Conservation (phyloP, 1,284 basidiomycete species). For the Tetrapyrgos nigripes region DNA sequence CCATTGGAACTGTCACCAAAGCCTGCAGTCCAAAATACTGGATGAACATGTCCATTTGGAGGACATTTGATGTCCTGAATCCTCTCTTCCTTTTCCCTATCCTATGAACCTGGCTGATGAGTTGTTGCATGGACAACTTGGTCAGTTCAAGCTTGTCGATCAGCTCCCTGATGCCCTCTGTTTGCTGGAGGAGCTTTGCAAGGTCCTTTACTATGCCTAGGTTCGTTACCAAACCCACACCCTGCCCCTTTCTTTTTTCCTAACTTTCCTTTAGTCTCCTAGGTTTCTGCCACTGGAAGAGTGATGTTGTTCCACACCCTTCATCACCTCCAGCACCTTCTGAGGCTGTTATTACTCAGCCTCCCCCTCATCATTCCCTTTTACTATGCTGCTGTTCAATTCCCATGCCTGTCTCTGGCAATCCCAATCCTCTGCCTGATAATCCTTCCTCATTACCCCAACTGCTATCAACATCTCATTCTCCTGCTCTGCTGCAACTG, state of each 20-base stretch:
- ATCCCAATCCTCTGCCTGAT: neutral
- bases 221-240: neutral
- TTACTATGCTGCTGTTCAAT: no score
- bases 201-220: constrained; percentile 21
- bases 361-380: no score
- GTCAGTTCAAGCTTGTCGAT: neutral
- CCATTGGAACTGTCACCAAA: constrained; percentile 42
- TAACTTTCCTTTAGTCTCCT: neutral
- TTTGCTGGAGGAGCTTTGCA: constrained; percentile 24
- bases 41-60: constrained; percentile 40
- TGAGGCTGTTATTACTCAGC: no score
- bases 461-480: neutral
- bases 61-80: constrained; percentile 26
- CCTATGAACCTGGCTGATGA: constrained; percentile 38
- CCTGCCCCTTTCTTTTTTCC: neutral
- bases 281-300: neutral
- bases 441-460: neutral
- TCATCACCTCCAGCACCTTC: no score
- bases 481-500: no score
- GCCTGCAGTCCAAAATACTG: constrained; percentile 36
- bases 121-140: constrained; percentile 33
- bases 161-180: constrained; percentile 14
- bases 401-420: no score
- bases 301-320: no score
- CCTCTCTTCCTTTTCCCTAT: constrained; percentile 28